Percentiles rank a stretch among this genome's conserved stretches.
Evolutionary conservation across 2,329 filamentous ascomycete genomes (phyloP).

Genomic region (Epichloe bromicola): DNA sequence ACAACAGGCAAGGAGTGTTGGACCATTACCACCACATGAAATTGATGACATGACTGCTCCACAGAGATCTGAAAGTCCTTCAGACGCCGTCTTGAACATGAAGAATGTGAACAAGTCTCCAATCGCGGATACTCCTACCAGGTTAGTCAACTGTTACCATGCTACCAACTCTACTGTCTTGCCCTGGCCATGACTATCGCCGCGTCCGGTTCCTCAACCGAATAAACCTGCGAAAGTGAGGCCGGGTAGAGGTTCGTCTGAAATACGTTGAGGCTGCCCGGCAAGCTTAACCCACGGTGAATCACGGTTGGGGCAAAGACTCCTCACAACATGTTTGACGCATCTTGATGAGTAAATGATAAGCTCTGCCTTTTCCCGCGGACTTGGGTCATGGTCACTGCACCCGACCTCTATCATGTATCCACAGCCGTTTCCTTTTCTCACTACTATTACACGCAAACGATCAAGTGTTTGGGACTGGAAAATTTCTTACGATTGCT

Average conservation of each 20-base stretch:
- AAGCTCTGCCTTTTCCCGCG: background rate
- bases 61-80: constrained; percentile 9
- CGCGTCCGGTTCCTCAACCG: background rate
- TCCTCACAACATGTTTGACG: background rate
- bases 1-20: background rate
- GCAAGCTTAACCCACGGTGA: background rate
- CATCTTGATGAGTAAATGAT: background rate
- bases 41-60: background rate
- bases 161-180: background rate
- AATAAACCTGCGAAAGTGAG: background rate
- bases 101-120: constrained; percentile 1
- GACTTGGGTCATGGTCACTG: background rate
- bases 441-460: background rate
- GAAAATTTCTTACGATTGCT: background rate
- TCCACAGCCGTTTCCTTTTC: background rate
- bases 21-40: background rate
- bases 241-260: background rate
- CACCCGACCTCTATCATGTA: background rate
- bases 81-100: constrained; percentile 15
- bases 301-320: constrained; percentile 1
- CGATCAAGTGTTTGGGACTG: background rate
- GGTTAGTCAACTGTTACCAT: constrained; percentile 4
- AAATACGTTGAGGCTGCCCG: background rate
- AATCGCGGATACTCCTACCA: background rate
- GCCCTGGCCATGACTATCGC: background rate